Percentiles rank a stretch among this genome's conserved stretches.
These are phyloP conservation scores for Penicillium argentinense DNA, from an alignment of 495 filamentous ascomycete genomes.

Conservation along the genomic window DNA sequence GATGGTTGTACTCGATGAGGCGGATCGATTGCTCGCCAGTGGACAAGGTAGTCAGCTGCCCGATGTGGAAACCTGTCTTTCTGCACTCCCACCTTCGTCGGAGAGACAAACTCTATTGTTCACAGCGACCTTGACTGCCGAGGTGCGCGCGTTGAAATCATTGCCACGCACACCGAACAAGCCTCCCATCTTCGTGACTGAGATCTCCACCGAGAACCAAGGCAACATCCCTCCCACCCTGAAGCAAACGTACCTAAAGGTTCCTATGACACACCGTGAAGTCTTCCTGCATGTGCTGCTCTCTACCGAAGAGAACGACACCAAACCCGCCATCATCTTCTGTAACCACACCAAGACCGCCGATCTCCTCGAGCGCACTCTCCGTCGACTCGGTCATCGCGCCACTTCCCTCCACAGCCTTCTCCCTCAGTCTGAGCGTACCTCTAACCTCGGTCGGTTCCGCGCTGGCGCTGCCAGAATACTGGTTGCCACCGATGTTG, in stretches of 20 bases:
- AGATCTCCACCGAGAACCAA: slow-evolving; percentile 71
- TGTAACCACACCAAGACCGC: slow-evolving; percentile 90
- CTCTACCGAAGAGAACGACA: slow-evolving; percentile 70
- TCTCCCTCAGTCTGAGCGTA: slow-evolving; percentile 79
- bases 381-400: slow-evolving; percentile 81
- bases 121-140: slow-evolving; percentile 92
- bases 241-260: slow-evolving; percentile 79
- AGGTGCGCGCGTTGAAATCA: slow-evolving; percentile 79
- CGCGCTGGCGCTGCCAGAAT: slow-evolving; percentile 87
- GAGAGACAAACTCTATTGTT: slow-evolving; percentile 92
- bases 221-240: slow-evolving; percentile 75
- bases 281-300: slow-evolving; percentile 91
- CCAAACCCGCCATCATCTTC: slow-evolving; percentile 84
- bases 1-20: slow-evolving; percentile 94
- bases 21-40: slow-evolving; percentile 80
- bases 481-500: slow-evolving; percentile 93
- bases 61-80: slow-evolving; percentile 86
- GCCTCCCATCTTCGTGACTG: slow-evolving; percentile 81
- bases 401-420: slow-evolving; percentile 88
- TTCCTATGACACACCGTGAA: slow-evolving; percentile 87
- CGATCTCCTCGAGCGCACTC: slow-evolving; percentile 79
- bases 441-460: slow-evolving; percentile 85
- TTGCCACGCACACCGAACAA: slow-evolving; percentile 64
- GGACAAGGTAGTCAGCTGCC: slow-evolving; percentile 84
- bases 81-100: slow-evolving; percentile 66